A percentile compares a stretch with the other conserved stretches of the same genome.
Evolutionary conservation across 225 moss, liverwort and hornwort genomes (phyloP).

Genomic region (Antitrichia curtipendula): DNA sequence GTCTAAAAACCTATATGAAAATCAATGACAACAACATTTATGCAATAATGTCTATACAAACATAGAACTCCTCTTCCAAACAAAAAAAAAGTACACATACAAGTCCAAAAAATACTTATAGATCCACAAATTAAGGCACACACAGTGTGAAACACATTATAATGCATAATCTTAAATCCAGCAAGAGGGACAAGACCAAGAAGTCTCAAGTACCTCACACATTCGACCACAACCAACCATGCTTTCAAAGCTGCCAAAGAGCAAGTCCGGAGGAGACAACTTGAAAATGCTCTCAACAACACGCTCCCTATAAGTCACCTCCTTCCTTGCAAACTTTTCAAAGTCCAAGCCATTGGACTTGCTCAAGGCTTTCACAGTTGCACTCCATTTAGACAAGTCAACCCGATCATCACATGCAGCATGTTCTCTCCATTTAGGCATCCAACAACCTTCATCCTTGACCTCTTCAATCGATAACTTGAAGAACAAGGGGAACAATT

Average conservation of each 20-base stretch:
- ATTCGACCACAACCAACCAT: background rate
- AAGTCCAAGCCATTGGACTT: background rate
- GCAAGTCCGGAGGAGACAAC: background rate
- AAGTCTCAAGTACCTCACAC: background rate
- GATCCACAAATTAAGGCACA: too few species aligned
- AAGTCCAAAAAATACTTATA: too few species aligned
- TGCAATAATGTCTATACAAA: too few species aligned
- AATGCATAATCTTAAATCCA: background rate
- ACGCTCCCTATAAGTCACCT: background rate
- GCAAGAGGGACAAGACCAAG: background rate
- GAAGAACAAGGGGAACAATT: background rate
- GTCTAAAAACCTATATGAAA: fast-evolving
- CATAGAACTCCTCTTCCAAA: background rate
- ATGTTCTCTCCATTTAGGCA: background rate
- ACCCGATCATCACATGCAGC: background rate
- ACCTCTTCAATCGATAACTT: background rate
- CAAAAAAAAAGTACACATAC: background rate
- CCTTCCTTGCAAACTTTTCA: background rate
- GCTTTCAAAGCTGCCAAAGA: background rate
- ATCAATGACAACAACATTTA: fast-evolving
- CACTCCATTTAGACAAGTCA: background rate
- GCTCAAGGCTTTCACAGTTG: background rate
- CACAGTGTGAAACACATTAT: background rate
- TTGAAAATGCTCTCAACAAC: background rate
- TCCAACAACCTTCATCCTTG: background rate